A percentile compares a stretch with the other conserved stretches of the same genome.
Evolutionary conservation across 805 yeast genomes (phyloP).

Genomic region (Candida berthetii): DNA sequence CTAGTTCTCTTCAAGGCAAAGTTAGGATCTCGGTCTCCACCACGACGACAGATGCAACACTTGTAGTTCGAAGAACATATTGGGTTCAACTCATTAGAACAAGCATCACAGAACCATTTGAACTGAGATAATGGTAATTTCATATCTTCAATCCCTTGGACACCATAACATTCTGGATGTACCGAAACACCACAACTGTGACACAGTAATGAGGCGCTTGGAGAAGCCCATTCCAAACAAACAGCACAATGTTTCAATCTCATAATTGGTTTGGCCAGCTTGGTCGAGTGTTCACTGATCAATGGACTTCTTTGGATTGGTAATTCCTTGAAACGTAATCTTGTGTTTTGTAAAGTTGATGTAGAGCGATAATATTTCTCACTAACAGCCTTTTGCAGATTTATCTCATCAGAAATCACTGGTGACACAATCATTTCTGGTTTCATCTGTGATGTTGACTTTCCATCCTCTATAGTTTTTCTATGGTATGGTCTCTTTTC

Average conservation of each 20-base stretch:
- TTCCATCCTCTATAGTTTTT: constrained; percentile 1
- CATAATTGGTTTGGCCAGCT: neutral
- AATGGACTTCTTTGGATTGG: constrained; percentile 6
- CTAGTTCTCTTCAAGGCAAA: constrained; percentile 64
- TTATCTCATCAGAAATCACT: constrained; percentile 3
- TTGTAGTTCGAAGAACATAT: constrained; percentile 46
- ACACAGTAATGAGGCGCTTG: constrained; percentile 45
- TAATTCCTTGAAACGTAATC: constrained; percentile 11
- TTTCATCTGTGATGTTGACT: constrained; percentile 1
- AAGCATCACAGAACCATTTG: constrained; percentile 78
- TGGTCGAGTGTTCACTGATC: constrained; percentile 6
- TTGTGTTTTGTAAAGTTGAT: constrained; percentile 9
- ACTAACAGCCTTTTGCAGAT: constrained; percentile 7
- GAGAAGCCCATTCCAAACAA: constrained; percentile 37
- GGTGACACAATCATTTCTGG: constrained; percentile 5
- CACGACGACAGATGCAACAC: constrained; percentile 56
- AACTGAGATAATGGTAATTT: constrained; percentile 12
- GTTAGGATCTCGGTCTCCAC: constrained; percentile 22
- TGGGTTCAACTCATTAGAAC: constrained; percentile 67
- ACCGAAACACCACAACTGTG: constrained; percentile 61
- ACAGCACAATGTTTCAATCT: constrained; percentile 45
- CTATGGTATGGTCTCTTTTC: constrained; percentile 8
- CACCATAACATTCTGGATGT: constrained; percentile 69
- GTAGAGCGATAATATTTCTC: constrained; percentile 12
- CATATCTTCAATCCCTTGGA: constrained; percentile 13